Evolutionary conservation across 768 basidiomycete genomes (phyloP), one percentile per base, ranked within the genome.

Genomic region (Boletus subparvulus): DNA sequence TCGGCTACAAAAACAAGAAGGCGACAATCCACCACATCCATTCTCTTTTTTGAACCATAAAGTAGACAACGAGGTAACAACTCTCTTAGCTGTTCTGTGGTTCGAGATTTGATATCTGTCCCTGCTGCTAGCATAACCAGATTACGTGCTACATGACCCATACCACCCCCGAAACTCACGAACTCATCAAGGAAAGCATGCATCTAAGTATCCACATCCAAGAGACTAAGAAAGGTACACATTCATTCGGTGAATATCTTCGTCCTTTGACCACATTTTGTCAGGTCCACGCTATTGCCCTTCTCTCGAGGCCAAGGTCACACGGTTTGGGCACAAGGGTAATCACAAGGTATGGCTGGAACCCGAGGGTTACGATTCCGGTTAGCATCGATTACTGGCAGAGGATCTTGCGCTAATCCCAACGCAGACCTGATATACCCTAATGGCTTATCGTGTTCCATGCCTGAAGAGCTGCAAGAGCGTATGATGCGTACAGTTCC

Each of bases 231-330:
- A 93, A 90, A 74, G 93, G 92, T 85, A 9, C 4, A 46, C 48
- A 36, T 17, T n/a, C 14, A 44, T 36, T 51, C 4, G 21, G 24
- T 10, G n/a, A 2, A 26, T 39, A 17, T 36, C 4, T 21, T 50
- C 17, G 13, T 43, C 24, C 2, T 35, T 36, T 43, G 8, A 57
- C 45, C 30, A 46, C 24, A 14, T 1, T 11, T 45, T 19, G 17
- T 16, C 53, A 92, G 92, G 93, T 2, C 94, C 94, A 6, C 82
- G 94, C 19, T 96, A 96, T 69, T 96, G 94, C 60, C 94, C 94
- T 7, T 93, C 91, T 0, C 78, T 96, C 1, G 94, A 96, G 69
- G 84, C 90, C 11, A 96, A 96, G 69, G 83, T 96, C 10, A 76
- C 85, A 39, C 83, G 92, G 13, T 95, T 95, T 68, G 81, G 81